Evolutionary conservation across 345 rosid species (phyloP), one percentile per base, ranked within the genome.

Genomic region (Sapria himalayana): DNA sequence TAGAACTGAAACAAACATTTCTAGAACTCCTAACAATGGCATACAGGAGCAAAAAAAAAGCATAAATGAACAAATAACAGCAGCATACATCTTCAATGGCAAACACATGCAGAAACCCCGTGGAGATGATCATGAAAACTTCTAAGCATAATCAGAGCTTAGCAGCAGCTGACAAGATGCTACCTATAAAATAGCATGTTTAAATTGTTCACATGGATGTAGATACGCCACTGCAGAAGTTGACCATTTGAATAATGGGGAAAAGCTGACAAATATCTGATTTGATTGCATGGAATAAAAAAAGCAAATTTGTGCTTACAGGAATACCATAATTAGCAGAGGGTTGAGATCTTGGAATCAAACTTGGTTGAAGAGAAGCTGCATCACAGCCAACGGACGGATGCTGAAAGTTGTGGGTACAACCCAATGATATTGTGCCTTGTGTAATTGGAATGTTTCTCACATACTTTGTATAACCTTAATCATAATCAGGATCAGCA

Each of bases 401-500:
- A 49, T 51, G 64, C 46, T 67, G 92, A 57, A 71, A 52, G 54
- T 74, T 79, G 50, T 64, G 74, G 63, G 66, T 48, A 56, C 62
- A 74, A 59, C 72, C 66, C 22, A 78, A 70, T 43, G 66, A 37
- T 59, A 67, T 15, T 39, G 58, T 15, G 46, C 60, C 63, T 46
- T 74, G 91, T 66, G 66, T 60, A 19, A 63, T 44, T 5, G 93
- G 98, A 37, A 79, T 68, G 61, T 73, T 76, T 67, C 91, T 74
- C 22, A 65, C 59, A 33, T 79, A 89, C 98, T 93, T 78, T 22
- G 70, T 69, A 43, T 78, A 70, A 52, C 74, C 82, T 40, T 94
- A 72, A 57, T 89, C 93, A 64, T 78, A 89, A 59, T 89, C 98
- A 44, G 98, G 98, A 61, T 82, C 98, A 41, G 50, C 64, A 24